Evolutionary conservation across 1,139 yeast species (phyloP).

Genomic region (Debaryomyces sp.): DNA sequence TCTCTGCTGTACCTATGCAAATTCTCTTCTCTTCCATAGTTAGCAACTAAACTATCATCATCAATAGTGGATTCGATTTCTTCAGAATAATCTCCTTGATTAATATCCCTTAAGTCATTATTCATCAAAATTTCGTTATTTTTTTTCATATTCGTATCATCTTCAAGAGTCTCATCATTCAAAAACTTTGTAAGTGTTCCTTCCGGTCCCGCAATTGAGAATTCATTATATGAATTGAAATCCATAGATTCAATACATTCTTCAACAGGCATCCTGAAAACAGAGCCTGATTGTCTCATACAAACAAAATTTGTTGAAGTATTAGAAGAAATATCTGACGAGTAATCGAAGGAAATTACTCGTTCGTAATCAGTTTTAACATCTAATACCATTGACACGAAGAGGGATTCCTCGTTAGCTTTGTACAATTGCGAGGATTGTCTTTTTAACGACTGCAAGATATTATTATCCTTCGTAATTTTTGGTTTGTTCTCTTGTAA

Average conservation of each 20-base stretch:
- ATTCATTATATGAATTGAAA: conserved; percentile 74
- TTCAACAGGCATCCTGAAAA: conserved; percentile 74
- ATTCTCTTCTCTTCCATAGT: conserved; percentile 15
- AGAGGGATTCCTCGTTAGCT: conserved; percentile 55
- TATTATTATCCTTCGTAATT: conserved; percentile 14
- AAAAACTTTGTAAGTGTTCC: conserved; percentile 51
- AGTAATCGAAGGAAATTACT: conserved; percentile 83
- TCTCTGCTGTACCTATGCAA: conserved; percentile 21
- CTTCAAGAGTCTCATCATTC: conserved; percentile 18
- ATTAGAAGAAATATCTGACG: conserved; percentile 52
- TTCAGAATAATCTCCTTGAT: conserved; percentile 25
- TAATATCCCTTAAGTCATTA: conserved; percentile 24
- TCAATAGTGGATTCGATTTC: conserved; percentile 36
- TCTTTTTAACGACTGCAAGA: conserved; percentile 32
- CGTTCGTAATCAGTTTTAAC: conserved; percentile 76
- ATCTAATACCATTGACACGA: conserved; percentile 78
- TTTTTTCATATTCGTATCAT: conserved; percentile 6
- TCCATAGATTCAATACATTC: conserved; percentile 67
- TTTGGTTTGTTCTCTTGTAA: conserved; percentile 13
- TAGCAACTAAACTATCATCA: conserved; percentile 28
- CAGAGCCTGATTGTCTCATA: conserved; percentile 87
- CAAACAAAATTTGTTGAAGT: conserved; percentile 68
- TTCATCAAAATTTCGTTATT: conserved; percentile 12
- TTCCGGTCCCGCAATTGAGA: conserved; percentile 67
- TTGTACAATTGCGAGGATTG: conserved; percentile 41